Conservation (phyloP, 805 yeast species). For the Candida verbasci region DNA sequence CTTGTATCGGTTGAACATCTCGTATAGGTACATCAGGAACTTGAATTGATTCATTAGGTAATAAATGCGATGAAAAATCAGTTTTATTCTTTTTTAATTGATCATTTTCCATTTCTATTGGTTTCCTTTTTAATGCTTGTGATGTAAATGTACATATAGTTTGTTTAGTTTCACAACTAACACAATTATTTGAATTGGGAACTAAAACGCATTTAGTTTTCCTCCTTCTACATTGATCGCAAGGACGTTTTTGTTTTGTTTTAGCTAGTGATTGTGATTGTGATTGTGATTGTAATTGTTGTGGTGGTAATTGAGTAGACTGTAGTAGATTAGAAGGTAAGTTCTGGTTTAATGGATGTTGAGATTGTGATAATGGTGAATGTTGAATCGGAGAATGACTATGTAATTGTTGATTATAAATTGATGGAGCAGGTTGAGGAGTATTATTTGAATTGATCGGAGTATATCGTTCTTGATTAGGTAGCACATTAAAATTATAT, state of each 20-base stretch:
- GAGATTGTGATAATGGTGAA: not conserved
- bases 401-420: too few relatives aligned
- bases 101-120: constrained; percentile 8
- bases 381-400: constrained; percentile 15
- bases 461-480: not conserved
- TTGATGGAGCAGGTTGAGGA: too few relatives aligned
- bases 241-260: constrained; percentile 56
- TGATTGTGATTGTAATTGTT: constrained; percentile 4
- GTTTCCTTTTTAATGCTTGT: constrained; percentile 9
- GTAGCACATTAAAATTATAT: too few relatives aligned
- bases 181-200: constrained; percentile 61
- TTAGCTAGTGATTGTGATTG: not conserved
- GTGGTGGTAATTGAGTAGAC: constrained; percentile 5
- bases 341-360: constrained; percentile 18
- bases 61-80: constrained; percentile 10
- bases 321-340: constrained; percentile 18
- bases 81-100: constrained; percentile 14
- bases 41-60: constrained; percentile 16
- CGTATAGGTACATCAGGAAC: constrained; percentile 45
- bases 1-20: constrained; percentile 58
- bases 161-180: constrained; percentile 71
- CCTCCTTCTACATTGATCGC: constrained; percentile 80
- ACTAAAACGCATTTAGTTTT: constrained; percentile 74
- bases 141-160: constrained; percentile 73
- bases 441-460: not conserved